Base-by-base conservation (phyloP, 1,139 yeast species). In the Blastobotrys illinoisensis region DNA sequence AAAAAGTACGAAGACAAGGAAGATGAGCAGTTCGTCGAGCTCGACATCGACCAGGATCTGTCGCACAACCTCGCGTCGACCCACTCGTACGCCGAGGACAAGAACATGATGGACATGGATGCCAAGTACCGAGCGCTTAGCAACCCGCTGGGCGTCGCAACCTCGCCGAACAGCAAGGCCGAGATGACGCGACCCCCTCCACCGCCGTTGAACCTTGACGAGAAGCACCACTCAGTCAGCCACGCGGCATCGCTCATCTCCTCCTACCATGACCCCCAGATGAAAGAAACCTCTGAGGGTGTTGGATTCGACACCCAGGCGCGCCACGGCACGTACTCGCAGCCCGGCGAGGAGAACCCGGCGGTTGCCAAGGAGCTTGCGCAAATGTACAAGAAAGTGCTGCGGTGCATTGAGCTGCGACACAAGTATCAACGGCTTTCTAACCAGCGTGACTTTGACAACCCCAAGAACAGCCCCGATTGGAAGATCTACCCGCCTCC, bases 401-500 rank as follows among this genome's bases (percentile, higher is more conserved):
- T 82, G 58, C 74, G 77, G 44, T 88, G 97, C 66, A 78, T 93
- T 58, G 84, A 81, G 19, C 68, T 88, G 56, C 83, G 99, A 67
- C 84, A 81, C 63, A 86, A 85, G 68, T 95, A 91, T 67, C 86
- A 88, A 71, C 67, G 72, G 1, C 64, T 80, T 5, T 89, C 97
- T 0, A 64, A 82, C 53, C 99, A 95, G 72, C 75, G 82, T 50
- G 88, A 86, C 50, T 69, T 72, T 48, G 85, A 82, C 60, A 93
- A 95, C 69, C 99, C 99, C 1, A 90, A 90, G 68, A 91, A 93
- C 69, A 73, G 70, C 47, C 68, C 71, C 2, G 69, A 66, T 26
- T 95, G 99, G 98, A 67, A 68, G 14, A 83, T 95, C 51, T 91
- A 91, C 67, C 99, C 99, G 0, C 83, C 86, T 9, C 98, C 98